Percentiles rank a stretch among this genome's conserved stretches.
Evolutionary conservation across 495 filamentous ascomycete genomes (phyloP).

Genomic region (Aspergillus steynii): DNA sequence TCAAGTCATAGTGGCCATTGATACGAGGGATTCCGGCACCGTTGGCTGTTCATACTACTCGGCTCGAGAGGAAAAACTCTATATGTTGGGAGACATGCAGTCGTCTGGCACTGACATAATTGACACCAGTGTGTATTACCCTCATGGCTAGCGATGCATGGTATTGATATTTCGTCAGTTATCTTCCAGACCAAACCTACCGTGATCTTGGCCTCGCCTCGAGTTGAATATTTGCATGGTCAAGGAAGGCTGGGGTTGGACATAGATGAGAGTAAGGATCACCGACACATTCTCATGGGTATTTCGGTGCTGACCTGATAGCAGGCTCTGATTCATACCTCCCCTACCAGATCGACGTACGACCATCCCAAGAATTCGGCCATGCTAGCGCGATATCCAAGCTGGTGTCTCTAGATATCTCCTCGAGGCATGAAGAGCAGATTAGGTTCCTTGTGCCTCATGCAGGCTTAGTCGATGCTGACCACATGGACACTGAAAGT

Average conservation of each 20-base stretch:
- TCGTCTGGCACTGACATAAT: slow-evolving; percentile 69
- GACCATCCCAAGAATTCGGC: slow-evolving; percentile 76
- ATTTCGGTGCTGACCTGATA: not conserved
- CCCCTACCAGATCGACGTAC: slow-evolving; percentile 71
- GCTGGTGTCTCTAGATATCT: slow-evolving; percentile 55
- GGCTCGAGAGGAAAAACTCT: slow-evolving; percentile 70
- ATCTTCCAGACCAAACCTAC: slow-evolving; percentile 79
- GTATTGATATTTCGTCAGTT: slow-evolving; percentile 45
- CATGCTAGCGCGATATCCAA: slow-evolving; percentile 70
- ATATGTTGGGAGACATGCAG: slow-evolving; percentile 78
- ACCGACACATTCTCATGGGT: not conserved
- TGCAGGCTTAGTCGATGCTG: slow-evolving; percentile 45
- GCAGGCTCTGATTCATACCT: slow-evolving; percentile 45
- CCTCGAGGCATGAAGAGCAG: slow-evolving; percentile 35
- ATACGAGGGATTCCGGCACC: slow-evolving; percentile 67
- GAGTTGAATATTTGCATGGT: slow-evolving; percentile 58
- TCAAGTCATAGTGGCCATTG: slow-evolving; percentile 84
- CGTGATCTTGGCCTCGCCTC: slow-evolving; percentile 69
- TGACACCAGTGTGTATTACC: slow-evolving; percentile 58
- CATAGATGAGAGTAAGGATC: slow-evolving; percentile 27
- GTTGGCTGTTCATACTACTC: slow-evolving; percentile 90
- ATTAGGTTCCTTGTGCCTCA: slow-evolving; percentile 58
- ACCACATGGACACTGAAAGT: slow-evolving; percentile 47
- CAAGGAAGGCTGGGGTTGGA: slow-evolving; percentile 23
- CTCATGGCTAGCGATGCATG: not conserved